Base-by-base conservation (phyloP, 768 basidiomycete genomes). In the Harrya chromipes region DNA sequence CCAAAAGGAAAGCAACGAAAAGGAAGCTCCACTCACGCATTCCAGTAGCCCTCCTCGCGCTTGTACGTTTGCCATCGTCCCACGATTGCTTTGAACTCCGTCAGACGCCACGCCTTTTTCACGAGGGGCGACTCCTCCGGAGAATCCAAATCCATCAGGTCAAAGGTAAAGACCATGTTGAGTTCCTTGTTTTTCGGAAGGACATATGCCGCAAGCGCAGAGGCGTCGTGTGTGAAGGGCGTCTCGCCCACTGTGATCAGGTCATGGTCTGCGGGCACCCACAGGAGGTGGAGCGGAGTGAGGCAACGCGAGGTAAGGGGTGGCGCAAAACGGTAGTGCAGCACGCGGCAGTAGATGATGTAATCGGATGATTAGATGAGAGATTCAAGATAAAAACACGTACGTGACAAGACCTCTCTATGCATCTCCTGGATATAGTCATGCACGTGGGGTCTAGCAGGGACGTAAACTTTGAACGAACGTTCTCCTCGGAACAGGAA, bases 371-470 rank as follows among this genome's bases (percentile, higher is more conserved):
- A 62, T 46, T 49, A 55, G 53, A 52, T 44, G 54, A 38, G 13
- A 12, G 33, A 33, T 33, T 14, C 14, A 9, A 33, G 42, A 50
- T 42, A 49, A 39, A 26, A 35, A 46, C 37, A 71, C 80, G 52
- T 57, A 84, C 82, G 69, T 10, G 79, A 80, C 14, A 87, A 71
- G 4, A 87, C 82, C 53, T 81, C 74, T 29, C 55, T 46, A 48
- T 83, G 63, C 83, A 90, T 85, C 66, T 88, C 81, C 55, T 77
- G 71, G 40, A 90, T 59, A 58, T 75, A 89, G 49, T 86, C 80
- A 57, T 87, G 84, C 0, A 87, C 80, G 10, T 71, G 71, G 5
- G 84, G 85, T 2, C 85, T 85, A 58, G 17, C n/a, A 40, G 47
- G 49, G 33, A 36, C 21, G 27, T 33, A 36, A 44, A 12, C 21